Evolutionary conservation across 305 asterid genomes (phyloP).

Genomic region (Fraxinus greggii): DNA sequence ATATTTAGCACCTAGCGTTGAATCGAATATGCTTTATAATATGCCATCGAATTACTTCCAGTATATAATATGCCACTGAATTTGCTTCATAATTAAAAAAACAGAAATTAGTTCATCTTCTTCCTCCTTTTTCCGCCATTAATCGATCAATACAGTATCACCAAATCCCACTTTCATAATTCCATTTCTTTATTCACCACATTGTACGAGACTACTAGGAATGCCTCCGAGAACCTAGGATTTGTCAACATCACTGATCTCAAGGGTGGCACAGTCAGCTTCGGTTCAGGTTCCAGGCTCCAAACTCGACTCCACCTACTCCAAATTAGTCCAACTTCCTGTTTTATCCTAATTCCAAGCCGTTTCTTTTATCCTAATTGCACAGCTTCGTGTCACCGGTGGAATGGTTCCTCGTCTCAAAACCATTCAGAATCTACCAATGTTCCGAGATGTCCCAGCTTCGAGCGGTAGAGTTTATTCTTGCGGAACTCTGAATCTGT

Average conservation of each 20-base stretch:
- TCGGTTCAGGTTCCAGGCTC: constrained; percentile 79
- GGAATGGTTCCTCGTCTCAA: constrained; percentile 36
- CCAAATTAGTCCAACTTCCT: constrained; percentile 49
- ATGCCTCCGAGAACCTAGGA: constrained; percentile 70
- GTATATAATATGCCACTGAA: no score
- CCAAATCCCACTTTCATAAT: no score
- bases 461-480: constrained; percentile 63
- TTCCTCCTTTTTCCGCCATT: no score
- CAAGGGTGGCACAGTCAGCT: constrained; percentile 79
- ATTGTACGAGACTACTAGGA: constrained; percentile 85
- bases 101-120: no score
- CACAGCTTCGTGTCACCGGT: constrained; percentile 23
- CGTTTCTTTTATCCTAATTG: constrained; percentile 3
- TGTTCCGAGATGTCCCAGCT: constrained; percentile 59
- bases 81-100: no score
- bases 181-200: constrained; percentile 52
- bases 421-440: constrained; percentile 59
- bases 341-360: no score
- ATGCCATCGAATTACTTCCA: no score
- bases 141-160: no score
- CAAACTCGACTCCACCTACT: constrained; percentile 48
- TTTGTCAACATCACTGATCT: constrained; percentile 80
- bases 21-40: no score
- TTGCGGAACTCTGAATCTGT: constrained; percentile 56
- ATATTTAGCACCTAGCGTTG: no score